Percentiles rank a stretch among this genome's conserved stretches.
Evolutionary conservation across 2,329 filamentous ascomycete genomes (phyloP).

Genomic region (Raffaelea arxii): DNA sequence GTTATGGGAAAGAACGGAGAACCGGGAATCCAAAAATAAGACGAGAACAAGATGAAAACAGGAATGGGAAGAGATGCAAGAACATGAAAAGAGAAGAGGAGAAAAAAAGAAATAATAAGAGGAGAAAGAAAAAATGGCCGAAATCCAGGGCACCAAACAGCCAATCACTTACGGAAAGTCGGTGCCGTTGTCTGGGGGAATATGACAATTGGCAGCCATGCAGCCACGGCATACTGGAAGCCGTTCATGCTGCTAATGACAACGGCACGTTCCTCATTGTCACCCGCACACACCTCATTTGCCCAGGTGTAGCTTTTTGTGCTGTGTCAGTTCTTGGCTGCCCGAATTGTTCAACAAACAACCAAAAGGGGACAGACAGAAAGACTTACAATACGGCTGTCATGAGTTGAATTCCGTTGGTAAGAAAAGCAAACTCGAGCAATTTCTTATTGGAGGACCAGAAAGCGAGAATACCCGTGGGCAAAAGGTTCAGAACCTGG

Average conservation of each 20-base stretch:
- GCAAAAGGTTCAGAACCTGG: constrained; percentile 16
- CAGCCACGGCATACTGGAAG: not conserved
- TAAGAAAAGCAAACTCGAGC: constrained; percentile 21
- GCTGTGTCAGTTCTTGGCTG: too few species aligned
- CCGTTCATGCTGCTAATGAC: not conserved
- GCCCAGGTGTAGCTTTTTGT: not conserved
- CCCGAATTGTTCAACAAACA: not conserved
- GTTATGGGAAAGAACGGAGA: too few species aligned
- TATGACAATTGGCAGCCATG: too few species aligned
- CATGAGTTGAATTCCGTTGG: constrained; percentile 20
- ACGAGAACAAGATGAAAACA: too few species aligned
- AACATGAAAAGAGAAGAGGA: too few species aligned
- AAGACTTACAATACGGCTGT: constrained; percentile 22
- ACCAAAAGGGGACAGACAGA: not conserved
- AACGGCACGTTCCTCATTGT: not conserved
- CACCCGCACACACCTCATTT: not conserved
- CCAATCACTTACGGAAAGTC: too few species aligned
- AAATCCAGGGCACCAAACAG: not conserved
- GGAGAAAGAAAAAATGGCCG: too few species aligned
- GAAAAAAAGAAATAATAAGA: too few species aligned
- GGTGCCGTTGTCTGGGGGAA: too few species aligned
- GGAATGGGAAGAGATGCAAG: too few species aligned
- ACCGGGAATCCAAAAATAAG: too few species aligned
- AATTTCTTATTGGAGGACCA: constrained; percentile 15
- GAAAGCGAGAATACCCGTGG: constrained; percentile 22